Conservation (phyloP, 441 rosid genomes). For the Arabidopsis hybrid region DNA sequence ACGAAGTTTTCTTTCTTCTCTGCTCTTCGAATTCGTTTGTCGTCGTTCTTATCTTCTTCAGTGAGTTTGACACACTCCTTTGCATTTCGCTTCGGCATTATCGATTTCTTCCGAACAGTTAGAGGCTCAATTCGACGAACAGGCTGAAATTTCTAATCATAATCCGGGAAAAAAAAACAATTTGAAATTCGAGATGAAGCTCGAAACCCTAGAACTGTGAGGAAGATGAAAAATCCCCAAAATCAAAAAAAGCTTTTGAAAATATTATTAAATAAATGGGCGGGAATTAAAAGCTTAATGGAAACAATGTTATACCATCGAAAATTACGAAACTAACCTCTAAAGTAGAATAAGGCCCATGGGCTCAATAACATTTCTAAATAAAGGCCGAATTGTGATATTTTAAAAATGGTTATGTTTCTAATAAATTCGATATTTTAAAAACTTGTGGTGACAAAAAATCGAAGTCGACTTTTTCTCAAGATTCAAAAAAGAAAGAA, state of each 20-base stretch:
- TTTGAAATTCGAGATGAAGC: conserved; percentile 4
- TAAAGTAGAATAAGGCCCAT: conserved; percentile 2
- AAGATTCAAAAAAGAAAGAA: not conserved
- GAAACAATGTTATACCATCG: not conserved
- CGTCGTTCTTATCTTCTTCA: conserved; percentile 23
- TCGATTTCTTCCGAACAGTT: not conserved
- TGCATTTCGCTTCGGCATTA: conserved; percentile 61
- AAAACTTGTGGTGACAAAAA: not conserved
- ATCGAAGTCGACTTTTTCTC: not conserved
- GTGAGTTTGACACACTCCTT: conserved; percentile 49
- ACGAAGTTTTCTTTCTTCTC: conserved; percentile 32
- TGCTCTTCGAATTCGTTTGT: conserved; percentile 29
- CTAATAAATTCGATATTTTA: too few relatives aligned
- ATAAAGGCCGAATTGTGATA: not conserved
- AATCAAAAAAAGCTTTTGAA: not conserved
- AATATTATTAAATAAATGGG: not conserved
- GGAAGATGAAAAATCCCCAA: conserved; percentile 19
- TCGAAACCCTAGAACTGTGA: conserved; percentile 24
- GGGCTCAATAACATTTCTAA: not conserved
- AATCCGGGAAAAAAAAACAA: not conserved
- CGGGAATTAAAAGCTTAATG: conserved; percentile 15
- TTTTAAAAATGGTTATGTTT: not conserved
- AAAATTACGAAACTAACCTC: not conserved
- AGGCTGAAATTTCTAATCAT: not conserved
- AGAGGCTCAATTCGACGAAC: conserved; percentile 2